These are phyloP conservation scores for Gliomastix tumulicola DNA, from an alignment of 2,329 filamentous ascomycete species.

Conservation along the genomic window DNA sequence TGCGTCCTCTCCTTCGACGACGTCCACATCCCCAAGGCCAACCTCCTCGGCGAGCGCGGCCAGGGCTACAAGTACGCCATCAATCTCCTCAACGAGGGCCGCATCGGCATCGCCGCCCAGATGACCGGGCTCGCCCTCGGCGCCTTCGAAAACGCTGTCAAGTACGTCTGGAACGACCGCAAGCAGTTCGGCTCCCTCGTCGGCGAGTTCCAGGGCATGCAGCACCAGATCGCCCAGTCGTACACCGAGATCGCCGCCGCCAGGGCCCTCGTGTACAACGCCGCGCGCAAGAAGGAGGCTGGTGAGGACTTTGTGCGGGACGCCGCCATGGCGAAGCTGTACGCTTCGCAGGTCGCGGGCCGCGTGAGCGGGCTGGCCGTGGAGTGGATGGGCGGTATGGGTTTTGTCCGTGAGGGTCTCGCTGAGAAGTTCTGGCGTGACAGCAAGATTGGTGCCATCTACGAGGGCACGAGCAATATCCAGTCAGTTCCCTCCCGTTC, in stretches of 20 bases:
- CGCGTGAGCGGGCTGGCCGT: conserved; percentile 79
- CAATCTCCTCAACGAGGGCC: conserved; percentile 85
- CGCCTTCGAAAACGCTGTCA: conserved; percentile 87
- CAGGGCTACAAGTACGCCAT: conserved; percentile 99
- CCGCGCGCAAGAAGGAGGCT: conserved; percentile 94
- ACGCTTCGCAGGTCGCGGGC: conserved; percentile 85
- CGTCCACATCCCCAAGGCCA: conserved; percentile 80
- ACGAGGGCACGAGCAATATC: conserved; percentile 83
- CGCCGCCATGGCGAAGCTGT: conserved; percentile 97
- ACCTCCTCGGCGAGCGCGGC: conserved; percentile 81
- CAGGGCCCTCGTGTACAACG: conserved; percentile 89
- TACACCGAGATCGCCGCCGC: conserved; percentile 92
- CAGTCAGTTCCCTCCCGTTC: conserved; percentile 38
- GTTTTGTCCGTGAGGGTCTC: conserved; percentile 90
- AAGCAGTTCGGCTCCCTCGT: conserved; percentile 92
- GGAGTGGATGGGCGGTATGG: conserved; percentile 99
- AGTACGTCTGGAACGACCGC: conserved; percentile 96
- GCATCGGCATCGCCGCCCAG: conserved; percentile 95
- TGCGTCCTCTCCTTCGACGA: conserved; percentile 98
- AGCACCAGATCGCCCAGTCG: conserved; percentile 94
- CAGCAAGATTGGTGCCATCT: conserved; percentile 97
- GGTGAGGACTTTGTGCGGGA: conserved; percentile 93
- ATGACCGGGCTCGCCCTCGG: conserved; percentile 97
- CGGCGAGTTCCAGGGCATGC: conserved; percentile 98
- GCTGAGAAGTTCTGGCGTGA: conserved; percentile 98